Conservation (phyloP, 805 yeast genomes). For the Candida krabiensis region DNA sequence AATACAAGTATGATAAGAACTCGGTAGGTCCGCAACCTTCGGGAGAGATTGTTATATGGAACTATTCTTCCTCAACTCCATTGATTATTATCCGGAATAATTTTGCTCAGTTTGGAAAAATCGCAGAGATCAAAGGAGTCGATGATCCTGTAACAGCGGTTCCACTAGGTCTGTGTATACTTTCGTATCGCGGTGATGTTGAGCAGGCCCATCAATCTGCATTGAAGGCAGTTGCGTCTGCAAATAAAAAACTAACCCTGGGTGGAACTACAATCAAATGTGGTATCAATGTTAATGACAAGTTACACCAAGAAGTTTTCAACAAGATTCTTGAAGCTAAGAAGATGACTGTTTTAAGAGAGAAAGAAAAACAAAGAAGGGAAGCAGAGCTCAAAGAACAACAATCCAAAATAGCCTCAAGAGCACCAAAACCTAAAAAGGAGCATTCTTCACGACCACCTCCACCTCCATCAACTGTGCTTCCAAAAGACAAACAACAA, state of each 20-base stretch:
- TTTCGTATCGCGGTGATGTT: slow-evolving; percentile 60
- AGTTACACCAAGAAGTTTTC: slow-evolving; percentile 35
- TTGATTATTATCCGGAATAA: slow-evolving; percentile 48
- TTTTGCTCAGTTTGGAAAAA: slow-evolving; percentile 61
- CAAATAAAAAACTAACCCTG: slow-evolving; percentile 42
- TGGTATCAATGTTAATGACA: slow-evolving; percentile 47
- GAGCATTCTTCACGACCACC: neutral
- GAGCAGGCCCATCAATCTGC: slow-evolving; percentile 51
- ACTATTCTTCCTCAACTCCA: slow-evolving; percentile 54
- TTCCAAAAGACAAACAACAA: neutral
- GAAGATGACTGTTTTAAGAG: slow-evolving; percentile 36
- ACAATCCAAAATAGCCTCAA: slow-evolving; percentile 15
- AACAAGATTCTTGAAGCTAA: slow-evolving; percentile 33
- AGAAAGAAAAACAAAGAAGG: slow-evolving; percentile 25
- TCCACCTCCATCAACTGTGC: neutral
- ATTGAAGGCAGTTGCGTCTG: slow-evolving; percentile 39
- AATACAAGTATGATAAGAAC: slow-evolving; percentile 59
- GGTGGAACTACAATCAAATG: slow-evolving; percentile 56
- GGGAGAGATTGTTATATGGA: slow-evolving; percentile 68
- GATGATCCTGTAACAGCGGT: slow-evolving; percentile 76
- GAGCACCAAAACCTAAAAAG: slow-evolving; percentile 9
- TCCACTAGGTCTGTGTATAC: slow-evolving; percentile 69
- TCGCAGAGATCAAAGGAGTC: slow-evolving; percentile 56
- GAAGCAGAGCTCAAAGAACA: slow-evolving; percentile 18
- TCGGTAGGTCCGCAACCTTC: slow-evolving; percentile 78